These are phyloP conservation scores for Brassica juncea DNA, from an alignment of 345 rosid genomes.

Conservation along the genomic window DNA sequence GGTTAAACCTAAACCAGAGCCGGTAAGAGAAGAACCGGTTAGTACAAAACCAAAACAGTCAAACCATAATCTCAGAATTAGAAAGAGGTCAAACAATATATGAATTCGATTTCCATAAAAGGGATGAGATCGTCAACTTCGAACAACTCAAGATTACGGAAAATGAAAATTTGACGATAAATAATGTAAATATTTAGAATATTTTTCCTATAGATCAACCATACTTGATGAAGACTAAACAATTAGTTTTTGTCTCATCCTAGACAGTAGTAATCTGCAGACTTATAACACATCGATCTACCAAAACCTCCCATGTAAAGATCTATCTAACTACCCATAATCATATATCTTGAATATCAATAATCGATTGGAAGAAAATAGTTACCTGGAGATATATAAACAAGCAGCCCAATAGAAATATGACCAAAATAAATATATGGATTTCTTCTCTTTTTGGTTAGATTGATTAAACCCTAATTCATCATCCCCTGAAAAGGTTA, in stretches of 20 bases:
- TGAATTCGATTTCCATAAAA: constrained; percentile 11
- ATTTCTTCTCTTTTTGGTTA: neutral
- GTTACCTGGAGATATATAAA: constrained; percentile 22
- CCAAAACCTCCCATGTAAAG: neutral
- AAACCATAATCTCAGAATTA: constrained; percentile 11
- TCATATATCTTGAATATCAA: neutral
- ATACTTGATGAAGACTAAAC: neutral
- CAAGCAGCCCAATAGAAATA: constrained; percentile 1
- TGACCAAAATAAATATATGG: neutral
- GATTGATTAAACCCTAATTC: constrained; percentile 35
- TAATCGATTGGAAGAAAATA: neutral
- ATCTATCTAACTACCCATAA: neutral
- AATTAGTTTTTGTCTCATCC: neutral
- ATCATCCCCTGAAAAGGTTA: neutral
- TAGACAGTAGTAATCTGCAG: constrained; percentile 8
- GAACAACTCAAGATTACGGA: neutral
- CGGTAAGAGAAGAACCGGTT: neutral
- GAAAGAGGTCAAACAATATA: constrained; percentile 1
- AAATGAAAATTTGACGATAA: neutral
- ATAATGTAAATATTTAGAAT: neutral
- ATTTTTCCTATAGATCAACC: constrained; percentile 4
- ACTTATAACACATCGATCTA: constrained; percentile 22
- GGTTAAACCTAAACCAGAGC: constrained; percentile 25
- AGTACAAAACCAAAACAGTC: neutral
- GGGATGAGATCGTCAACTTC: constrained; percentile 17